A percentile compares a stretch with the other conserved stretches of the same genome.
phyloP scores from a whole-genome alignment of 2,329 filamentous ascomycete genomes.

The Scleromitrula shiraiana region DNA sequence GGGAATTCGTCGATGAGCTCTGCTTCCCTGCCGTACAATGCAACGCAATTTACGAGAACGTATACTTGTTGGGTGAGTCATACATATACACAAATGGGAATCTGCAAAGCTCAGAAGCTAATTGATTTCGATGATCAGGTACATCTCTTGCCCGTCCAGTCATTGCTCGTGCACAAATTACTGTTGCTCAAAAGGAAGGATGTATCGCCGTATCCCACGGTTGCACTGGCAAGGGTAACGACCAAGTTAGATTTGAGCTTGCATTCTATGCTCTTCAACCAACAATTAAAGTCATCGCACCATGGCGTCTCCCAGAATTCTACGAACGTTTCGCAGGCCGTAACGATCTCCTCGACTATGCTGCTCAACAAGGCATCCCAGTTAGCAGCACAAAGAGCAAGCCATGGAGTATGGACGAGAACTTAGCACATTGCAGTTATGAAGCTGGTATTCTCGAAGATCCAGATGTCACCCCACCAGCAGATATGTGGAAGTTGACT shows the following conservation, averaged over 20 bases:
- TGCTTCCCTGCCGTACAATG: conserved; percentile 68
- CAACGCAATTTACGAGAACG: conserved; percentile 62
- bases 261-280: conserved; percentile 56
- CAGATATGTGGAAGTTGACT: conserved; percentile 75
- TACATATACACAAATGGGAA: conserved; percentile 10
- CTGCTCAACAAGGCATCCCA: conserved; percentile 57
- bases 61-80: conserved; percentile 47
- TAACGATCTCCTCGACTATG: conserved; percentile 66
- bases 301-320: conserved; percentile 64
- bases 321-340: conserved; percentile 64
- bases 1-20: conserved; percentile 73
- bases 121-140: conserved; percentile 29
- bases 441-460: conserved; percentile 71
- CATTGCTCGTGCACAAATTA: conserved; percentile 60
- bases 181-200: conserved; percentile 54
- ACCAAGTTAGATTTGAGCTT: conserved; percentile 59
- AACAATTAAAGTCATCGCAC: conserved; percentile 64
- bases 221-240: conserved; percentile 58
- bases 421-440: conserved; percentile 70
- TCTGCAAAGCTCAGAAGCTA: background rate
- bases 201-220: conserved; percentile 40
- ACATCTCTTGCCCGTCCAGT: conserved; percentile 61
- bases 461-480: conserved; percentile 54
- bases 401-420: conserved; percentile 62
- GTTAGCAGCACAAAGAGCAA: conserved; percentile 66